These are phyloP conservation scores for Phytopythium aichiense DNA, from an alignment of 352 stramenopile species.

Conservation along the genomic window DNA sequence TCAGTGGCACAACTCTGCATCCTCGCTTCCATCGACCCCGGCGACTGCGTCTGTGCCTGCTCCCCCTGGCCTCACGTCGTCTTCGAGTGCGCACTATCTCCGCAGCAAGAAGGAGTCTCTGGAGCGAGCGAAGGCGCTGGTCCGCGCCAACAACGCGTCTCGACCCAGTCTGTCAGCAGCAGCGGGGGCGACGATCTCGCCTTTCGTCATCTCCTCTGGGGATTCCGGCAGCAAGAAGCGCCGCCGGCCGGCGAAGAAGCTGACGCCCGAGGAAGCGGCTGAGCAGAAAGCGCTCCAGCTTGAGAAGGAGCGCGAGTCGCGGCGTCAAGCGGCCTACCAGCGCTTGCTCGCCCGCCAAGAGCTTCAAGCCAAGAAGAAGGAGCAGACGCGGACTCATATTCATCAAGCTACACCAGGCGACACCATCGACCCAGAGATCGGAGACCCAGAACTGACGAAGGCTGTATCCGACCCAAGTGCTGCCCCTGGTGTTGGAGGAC, in stretches of 20 bases:
- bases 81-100: background rate
- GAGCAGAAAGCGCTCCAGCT: slow-evolving; percentile 13
- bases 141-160: slow-evolving; percentile 21
- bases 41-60: background rate
- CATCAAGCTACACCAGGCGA: background rate
- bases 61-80: background rate
- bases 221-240: slow-evolving; percentile 26
- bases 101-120: slow-evolving; percentile 29
- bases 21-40: background rate
- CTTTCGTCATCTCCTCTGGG: slow-evolving; percentile 46
- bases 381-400: slow-evolving; percentile 10
- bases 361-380: slow-evolving; percentile 43
- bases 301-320: slow-evolving; percentile 43
- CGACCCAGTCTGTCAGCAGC: background rate
- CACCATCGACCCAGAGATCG: background rate
- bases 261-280: slow-evolving; percentile 25
- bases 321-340: slow-evolving; percentile 52
- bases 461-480: background rate
- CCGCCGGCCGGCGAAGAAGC: slow-evolving; percentile 26
- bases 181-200: background rate
- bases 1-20: background rate
- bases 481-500: background rate
- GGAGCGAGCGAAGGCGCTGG: slow-evolving; percentile 28
- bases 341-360: slow-evolving; percentile 52
- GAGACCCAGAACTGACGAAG: background rate